Evolutionary conservation across 1,284 basidiomycete species (phyloP), one percentile per base, ranked within the genome.

Genomic region (Microbotryum scabiosae): DNA sequence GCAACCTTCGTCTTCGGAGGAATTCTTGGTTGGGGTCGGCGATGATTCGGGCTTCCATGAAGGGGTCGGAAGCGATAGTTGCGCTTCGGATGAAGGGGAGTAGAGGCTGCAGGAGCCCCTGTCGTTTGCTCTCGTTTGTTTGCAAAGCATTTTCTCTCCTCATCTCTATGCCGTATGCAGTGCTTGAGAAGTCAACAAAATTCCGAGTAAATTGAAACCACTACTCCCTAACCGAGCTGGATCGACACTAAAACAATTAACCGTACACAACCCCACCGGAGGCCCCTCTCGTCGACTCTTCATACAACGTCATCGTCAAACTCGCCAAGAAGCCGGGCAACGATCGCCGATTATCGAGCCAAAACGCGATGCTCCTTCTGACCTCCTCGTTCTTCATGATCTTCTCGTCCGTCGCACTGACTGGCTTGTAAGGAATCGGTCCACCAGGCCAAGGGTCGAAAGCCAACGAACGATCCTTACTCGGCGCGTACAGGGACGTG

Each of bases 401-500:
- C 50, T 58, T 57, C 55, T 69, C 67, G 48, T 66, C 63, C 16
- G 60, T 60, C 49, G 67, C 67, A 26, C 58, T 59, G 8, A 69
- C 61, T n/a, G 71, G 64, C 56, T 62, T 60, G 57, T 67, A 66
- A 43, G 67, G 64, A 60, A 62, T 70, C 45, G 55, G 62, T 12
- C 60, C 61, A 16, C 62, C 68, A 0, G 65, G 62, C 59, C 60
- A 66, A 12, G 69, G 67, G 36, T 65, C 64, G 56, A 71, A 72
- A 16, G 69, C 63, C 44, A 72, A 67, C 28, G 66, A 61, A 28
- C 69, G 68, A 52, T 78, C 77, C 60, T 78, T 77, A 9, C 62
- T 62, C 2, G 78, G 76, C 4, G 79, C 79, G 73, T 84, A 90
- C 60, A 85, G 78, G n/a, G 84, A 86, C 4, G 88, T 90, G 57